These are phyloP conservation scores for Schizochytrium sp. DNA, from an alignment of 108 stramenopile species.

Conservation along the genomic window DNA sequence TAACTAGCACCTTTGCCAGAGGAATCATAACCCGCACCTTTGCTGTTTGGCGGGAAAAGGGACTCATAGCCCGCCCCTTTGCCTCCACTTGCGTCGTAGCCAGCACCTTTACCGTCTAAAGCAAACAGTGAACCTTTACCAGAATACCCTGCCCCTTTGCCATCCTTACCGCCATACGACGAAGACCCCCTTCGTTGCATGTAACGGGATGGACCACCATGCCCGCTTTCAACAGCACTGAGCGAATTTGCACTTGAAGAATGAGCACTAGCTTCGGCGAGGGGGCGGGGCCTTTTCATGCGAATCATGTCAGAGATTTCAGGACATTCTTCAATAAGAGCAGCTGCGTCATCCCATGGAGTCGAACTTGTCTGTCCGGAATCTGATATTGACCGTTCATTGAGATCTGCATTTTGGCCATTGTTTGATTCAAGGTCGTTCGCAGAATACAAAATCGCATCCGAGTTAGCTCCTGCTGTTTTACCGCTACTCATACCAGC, in stretches of 20 bases:
- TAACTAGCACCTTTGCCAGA: not conserved
- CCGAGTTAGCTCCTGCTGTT: too few relatives aligned
- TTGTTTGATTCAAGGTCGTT: not conserved
- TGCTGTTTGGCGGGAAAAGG: constrained; percentile 24
- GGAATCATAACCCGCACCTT: not conserved
- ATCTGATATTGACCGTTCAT: not conserved
- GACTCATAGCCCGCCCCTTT: not conserved
- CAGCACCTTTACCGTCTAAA: not conserved
- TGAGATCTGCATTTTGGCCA: not conserved
- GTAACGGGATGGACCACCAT: not conserved
- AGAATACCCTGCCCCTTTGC: constrained; percentile 3
- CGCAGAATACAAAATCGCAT: too few relatives aligned
- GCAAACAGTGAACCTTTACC: not conserved
- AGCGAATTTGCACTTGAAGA: not conserved
- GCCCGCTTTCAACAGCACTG: not conserved
- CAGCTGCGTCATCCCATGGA: constrained; percentile 37
- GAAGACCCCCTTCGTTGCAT: not conserved
- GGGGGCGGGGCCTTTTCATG: not conserved
- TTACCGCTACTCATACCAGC: too few relatives aligned
- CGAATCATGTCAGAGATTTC: constrained; percentile 46
- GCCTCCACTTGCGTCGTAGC: not conserved
- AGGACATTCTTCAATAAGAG: constrained; percentile 9
- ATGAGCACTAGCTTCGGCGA: not conserved
- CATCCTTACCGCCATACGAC: not conserved
- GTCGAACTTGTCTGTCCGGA: not conserved